Percentiles rank a stretch among this genome's conserved stretches.
Evolutionary conservation across 441 rosid genomes (phyloP).

Genomic region (Gossypium davidsonii): DNA sequence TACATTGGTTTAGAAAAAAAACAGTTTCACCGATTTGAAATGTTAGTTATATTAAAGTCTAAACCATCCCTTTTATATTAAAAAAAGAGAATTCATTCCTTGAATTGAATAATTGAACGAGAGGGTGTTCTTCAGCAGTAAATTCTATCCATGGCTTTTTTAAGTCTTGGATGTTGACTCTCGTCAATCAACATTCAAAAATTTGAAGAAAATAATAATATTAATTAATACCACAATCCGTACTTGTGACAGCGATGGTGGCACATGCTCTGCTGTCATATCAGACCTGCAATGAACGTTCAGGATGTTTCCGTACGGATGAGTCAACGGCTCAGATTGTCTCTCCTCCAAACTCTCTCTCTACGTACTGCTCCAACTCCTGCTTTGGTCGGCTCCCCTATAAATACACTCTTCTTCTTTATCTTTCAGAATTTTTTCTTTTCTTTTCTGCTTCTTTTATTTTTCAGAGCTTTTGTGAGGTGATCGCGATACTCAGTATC

Average conservation of each 20-base stretch:
- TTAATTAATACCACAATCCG: not conserved
- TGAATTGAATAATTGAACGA: not conserved
- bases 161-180: not conserved
- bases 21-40: no score
- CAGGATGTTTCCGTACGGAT: constrained; percentile 6
- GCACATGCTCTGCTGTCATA: constrained; percentile 17
- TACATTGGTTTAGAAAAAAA: no score
- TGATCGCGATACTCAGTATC: not conserved
- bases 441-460: not conserved
- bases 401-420: not conserved
- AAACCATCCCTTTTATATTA: no score
- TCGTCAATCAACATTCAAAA: not conserved
- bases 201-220: not conserved
- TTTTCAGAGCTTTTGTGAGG: not conserved
- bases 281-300: constrained; percentile 7
- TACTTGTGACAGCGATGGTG: constrained; percentile 13
- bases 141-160: not conserved
- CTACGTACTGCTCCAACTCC: constrained; percentile 1
- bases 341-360: not conserved
- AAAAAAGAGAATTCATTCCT: no score
- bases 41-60: no score
- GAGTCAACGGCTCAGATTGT: constrained; percentile 7
- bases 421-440: not conserved
- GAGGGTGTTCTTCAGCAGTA: not conserved
- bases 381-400: constrained; percentile 7